phyloP scores from a whole-genome alignment of 1,284 basidiomycete genomes.

The Ceratobasidium theobromae region DNA sequence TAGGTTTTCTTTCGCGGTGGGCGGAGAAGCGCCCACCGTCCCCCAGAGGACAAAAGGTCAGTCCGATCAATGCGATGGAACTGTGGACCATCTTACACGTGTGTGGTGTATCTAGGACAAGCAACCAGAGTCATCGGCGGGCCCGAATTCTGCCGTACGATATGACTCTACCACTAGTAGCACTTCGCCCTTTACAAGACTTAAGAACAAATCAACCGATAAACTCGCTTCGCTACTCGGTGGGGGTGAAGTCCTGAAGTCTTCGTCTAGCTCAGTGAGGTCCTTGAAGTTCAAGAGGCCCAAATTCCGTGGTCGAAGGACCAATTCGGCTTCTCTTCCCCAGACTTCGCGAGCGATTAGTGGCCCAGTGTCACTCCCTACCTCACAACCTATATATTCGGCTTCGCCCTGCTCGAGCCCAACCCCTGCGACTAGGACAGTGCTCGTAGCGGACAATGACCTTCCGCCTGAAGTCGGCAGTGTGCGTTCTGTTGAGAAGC shows the following conservation, averaged over 20 bases:
- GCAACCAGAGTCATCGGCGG: not conserved
- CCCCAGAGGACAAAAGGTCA: not conserved
- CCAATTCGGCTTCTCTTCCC: not conserved
- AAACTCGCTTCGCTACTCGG: not conserved
- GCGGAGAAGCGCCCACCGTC: conserved; percentile 26
- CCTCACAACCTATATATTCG: not conserved
- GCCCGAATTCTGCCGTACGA: not conserved
- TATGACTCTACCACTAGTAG: conserved; percentile 1
- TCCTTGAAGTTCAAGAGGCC: conserved; percentile 9
- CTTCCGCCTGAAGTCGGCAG: conserved; percentile 7
- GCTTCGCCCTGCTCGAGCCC: not conserved
- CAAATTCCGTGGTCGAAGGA: not conserved
- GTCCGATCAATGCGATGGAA: not conserved
- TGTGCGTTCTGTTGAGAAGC: not conserved
- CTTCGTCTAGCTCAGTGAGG: conserved; percentile 3
- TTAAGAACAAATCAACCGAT: conserved; percentile 1
- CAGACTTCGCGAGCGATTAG: not conserved
- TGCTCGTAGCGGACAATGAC: conserved; percentile 6
- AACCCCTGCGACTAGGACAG: not conserved
- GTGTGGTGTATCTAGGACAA: not conserved
- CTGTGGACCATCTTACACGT: not conserved
- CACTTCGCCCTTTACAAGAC: not conserved
- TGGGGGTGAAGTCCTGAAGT: not conserved
- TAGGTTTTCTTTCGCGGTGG: conserved; percentile 25
- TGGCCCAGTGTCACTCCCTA: not conserved